phyloP scores from a whole-genome alignment of 2,329 filamentous ascomycete genomes.

The Grosmannia penicillata region DNA sequence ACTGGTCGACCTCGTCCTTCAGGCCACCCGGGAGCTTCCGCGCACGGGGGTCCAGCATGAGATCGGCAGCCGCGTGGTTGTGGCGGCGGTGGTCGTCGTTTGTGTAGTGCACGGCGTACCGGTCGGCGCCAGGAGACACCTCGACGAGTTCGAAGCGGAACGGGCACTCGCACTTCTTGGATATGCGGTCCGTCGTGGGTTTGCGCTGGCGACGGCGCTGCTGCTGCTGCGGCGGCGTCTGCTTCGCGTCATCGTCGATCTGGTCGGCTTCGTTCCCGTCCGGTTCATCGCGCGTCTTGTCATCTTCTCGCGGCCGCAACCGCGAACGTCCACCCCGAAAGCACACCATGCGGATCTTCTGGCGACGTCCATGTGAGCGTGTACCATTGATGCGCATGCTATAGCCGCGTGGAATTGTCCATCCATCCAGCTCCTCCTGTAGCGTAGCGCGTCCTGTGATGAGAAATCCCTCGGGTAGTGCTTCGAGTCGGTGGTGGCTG shows the following conservation, averaged over 20 bases:
- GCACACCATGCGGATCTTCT: constrained; percentile 23
- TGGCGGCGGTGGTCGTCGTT: constrained; percentile 19
- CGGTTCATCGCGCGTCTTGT: neutral
- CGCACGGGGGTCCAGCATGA: constrained; percentile 20
- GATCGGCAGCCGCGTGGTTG: constrained; percentile 21
- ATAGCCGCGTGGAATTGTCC: constrained; percentile 21
- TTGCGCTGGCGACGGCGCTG: constrained; percentile 14
- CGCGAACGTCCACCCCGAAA: constrained; percentile 21
- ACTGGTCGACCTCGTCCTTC: constrained; percentile 19
- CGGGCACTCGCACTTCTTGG: constrained; percentile 22
- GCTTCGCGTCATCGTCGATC: neutral
- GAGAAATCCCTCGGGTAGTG: constrained; percentile 19
- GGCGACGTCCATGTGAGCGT: constrained; percentile 19
- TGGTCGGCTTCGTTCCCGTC: constrained; percentile 8
- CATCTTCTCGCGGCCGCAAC: constrained; percentile 11
- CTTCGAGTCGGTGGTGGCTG: constrained; percentile 14
- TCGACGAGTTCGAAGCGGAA: constrained; percentile 23
- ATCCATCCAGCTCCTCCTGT: constrained; percentile 21
- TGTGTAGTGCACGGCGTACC: constrained; percentile 23
- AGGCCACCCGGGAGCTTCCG: constrained; percentile 18
- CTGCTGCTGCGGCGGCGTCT: neutral
- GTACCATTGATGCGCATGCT: constrained; percentile 24
- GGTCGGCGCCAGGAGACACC: constrained; percentile 18
- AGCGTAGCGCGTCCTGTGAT: constrained; percentile 18
- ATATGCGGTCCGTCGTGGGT: constrained; percentile 19